Evolutionary conservation across 352 stramenopile species (phyloP).

Genomic region (Globisporangium abappressorium): DNA sequence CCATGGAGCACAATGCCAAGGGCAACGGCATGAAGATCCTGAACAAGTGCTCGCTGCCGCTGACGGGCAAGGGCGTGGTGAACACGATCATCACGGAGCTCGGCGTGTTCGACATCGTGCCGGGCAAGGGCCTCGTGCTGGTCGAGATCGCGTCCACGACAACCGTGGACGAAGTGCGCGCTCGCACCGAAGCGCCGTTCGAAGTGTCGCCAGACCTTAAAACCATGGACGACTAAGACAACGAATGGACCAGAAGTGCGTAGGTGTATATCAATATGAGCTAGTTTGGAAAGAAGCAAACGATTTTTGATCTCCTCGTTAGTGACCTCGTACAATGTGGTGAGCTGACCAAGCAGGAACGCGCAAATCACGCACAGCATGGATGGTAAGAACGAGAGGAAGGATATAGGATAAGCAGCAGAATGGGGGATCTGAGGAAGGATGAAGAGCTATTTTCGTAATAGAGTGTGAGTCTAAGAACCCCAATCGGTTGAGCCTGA

Average conservation of each 20-base stretch:
- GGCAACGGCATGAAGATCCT: slow-evolving; percentile 94
- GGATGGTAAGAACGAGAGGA: not conserved
- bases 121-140: slow-evolving; percentile 73
- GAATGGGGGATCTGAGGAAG: not conserved
- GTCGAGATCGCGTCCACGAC: slow-evolving; percentile 85
- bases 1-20: slow-evolving; percentile 97
- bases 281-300: not conserved
- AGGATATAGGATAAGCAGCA: not conserved
- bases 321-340: not conserved
- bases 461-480: not conserved
- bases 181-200: slow-evolving; percentile 82
- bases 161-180: slow-evolving; percentile 78
- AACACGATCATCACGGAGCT: slow-evolving; percentile 94
- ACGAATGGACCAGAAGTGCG: not conserved
- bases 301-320: not conserved
- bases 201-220: slow-evolving; percentile 54
- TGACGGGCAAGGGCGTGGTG: slow-evolving; percentile 94
- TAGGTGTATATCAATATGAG: not conserved
- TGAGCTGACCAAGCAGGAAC: not conserved
- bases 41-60: slow-evolving; percentile 89
- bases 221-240: slow-evolving; percentile 45
- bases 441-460: not conserved
- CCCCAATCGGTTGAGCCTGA: too few relatives aligned
- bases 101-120: slow-evolving; percentile 74
- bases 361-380: not conserved